Base-by-base conservation (phyloP, 352 stramenopile species). In the Peronospora destructor region DNA sequence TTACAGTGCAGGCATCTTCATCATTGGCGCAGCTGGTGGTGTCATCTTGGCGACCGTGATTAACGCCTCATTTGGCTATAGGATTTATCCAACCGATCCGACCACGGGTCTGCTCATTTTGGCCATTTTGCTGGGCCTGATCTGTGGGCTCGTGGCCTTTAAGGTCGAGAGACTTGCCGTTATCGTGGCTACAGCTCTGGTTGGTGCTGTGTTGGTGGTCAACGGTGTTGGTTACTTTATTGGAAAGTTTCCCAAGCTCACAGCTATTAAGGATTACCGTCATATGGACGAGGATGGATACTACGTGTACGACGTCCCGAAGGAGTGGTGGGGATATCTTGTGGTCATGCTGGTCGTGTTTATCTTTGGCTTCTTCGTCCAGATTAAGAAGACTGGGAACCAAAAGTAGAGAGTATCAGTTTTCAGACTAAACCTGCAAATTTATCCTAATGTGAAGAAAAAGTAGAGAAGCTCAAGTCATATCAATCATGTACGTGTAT, bases 161-260 rank as follows among this genome's bases (percentile, higher is more conserved):
- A 68, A 67, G 30, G 32, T 86, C 32, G 75, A 83, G 50, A 53
- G 55, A 13, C 64, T 68, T 0, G 62, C 62, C 10, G 47, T 89
- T 13, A 76, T 89, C 38, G 32, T 71, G n/a, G 71, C 75, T 23
- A 89, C 77, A 25, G 69, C 68, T n/a, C 51, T 85, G 1, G 59
- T 80, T 0, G 77, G 77, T 4, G 46, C 77, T 0, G 58, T 66
- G 9, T 36, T 80, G 17, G 36, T 66, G 0, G 51, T 80, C 9
- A 81, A 72, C 58, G 74, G 77, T 25, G 51, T 76, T 2, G 78
- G 78, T 2, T 85, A 87, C 53, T 87, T 85, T 38, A 70, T 68
- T 10, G 71, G 71, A 17, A 32, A 77, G 57, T 84, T 77, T 48
- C 72, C 75, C 13, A 61, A 51, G 23, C 58, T 63, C 12, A 64